Base-by-base conservation (phyloP, 768 basidiomycete species). In the Hydnomerulius pinastri region DNA sequence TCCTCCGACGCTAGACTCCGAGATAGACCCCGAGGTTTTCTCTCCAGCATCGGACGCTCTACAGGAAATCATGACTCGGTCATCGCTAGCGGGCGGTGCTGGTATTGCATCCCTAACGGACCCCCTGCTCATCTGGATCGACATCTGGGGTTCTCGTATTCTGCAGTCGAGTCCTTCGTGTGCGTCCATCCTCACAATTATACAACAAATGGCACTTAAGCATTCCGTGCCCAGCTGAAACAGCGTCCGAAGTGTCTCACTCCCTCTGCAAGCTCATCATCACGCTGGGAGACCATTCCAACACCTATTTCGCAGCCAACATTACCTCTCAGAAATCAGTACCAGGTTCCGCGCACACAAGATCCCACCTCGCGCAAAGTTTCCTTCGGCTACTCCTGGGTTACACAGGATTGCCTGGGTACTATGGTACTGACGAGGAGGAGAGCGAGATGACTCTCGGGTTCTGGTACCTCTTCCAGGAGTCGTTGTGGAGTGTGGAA, bases 391-490 rank as follows among this genome's bases (percentile, higher is more conserved):
- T 90, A 10, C 64, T 95, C 42, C 69, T 97, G 17, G 77, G 83
- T 15, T 87, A 89, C 53, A 91, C 90, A 0, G 85, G 83, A 74
- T 69, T 82, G 9, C 82, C 85, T 0, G 92, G 91, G 0, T 83
- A 81, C 53, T 91, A 86, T 61, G 90, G 88, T 1, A 78, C 81
- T 0, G 92, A 95, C 40, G 94, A 95, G 64, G 88, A 91, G 42
- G 86, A 90, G 62, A 93, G 90, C 59, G 92, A 95, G 68, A 79
- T 87, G 75, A 88, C 88, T 2, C 77, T 96, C 2, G 82, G 82
- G 1, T 95, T 95, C 60, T 96, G 95, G 88, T 95, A 92, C 55
- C 72, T 91, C 33, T 80, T 96, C 49, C 93, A 96, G 67, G 94
- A 98, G 63, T 82, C 90, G 1, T 66, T 92, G 21, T 92, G 90